Evolutionary conservation across 2,329 filamentous ascomycete species (phyloP).

Genomic region (Cadophora malorum): DNA sequence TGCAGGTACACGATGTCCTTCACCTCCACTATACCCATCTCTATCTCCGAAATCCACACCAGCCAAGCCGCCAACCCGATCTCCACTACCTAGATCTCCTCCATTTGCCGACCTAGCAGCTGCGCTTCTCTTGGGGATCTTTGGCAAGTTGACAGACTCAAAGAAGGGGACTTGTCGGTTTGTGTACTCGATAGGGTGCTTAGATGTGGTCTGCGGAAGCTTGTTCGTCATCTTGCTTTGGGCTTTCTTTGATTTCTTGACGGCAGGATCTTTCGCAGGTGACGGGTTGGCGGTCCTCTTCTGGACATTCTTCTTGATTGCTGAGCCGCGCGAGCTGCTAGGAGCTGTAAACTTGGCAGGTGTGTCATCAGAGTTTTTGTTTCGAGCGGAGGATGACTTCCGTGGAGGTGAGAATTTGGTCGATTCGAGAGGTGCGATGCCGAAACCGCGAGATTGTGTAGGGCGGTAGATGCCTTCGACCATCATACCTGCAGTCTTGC

Average conservation of each 20-base stretch:
- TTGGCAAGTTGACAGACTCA: conserved; percentile 3
- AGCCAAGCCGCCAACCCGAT: neutral
- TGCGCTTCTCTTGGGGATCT: neutral
- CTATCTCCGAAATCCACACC: no score
- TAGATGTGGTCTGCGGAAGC: neutral
- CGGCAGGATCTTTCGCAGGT: neutral
- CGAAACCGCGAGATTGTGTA: neutral
- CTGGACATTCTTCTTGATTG: neutral
- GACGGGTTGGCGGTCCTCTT: neutral
- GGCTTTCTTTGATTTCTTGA: neutral
- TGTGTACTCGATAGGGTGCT: neutral
- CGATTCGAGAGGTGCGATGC: neutral
- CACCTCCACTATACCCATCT: no score
- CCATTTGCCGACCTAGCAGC: neutral
- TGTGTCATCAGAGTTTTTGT: neutral
- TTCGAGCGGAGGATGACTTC: neutral
- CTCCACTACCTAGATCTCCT: neutral
- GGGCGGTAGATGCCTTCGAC: conserved; percentile 4
- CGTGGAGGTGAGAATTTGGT: neutral
- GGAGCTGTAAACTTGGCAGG: neutral
- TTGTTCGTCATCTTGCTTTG: conserved; percentile 5
- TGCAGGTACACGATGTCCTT: neutral
- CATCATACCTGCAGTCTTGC: neutral
- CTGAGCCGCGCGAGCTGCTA: neutral
- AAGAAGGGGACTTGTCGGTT: neutral